Evolutionary conservation across 2,329 filamentous ascomycete species (phyloP).

Genomic region (Trichophyton mentagrophytes): DNA sequence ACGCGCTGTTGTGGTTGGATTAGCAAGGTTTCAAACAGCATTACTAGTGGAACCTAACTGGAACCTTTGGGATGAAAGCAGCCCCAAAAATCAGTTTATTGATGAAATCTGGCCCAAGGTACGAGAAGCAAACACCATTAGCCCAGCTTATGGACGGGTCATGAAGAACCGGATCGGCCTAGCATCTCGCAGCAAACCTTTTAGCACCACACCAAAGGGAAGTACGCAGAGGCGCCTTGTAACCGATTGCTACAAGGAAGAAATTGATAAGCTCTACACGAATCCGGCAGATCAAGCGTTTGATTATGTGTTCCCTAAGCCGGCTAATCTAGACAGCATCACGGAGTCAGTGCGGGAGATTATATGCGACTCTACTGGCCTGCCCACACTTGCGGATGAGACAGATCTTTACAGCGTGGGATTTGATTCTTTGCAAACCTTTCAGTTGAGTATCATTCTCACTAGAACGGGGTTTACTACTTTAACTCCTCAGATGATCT

Average conservation of each 20-base stretch:
- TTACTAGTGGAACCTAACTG: conserved; percentile 27
- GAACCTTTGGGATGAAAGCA: conserved; percentile 11
- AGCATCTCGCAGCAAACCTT: conserved; percentile 31
- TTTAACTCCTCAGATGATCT: conserved; percentile 8
- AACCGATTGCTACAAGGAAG: conserved; percentile 29
- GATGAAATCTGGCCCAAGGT: conserved; percentile 18
- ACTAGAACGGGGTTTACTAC: conserved; percentile 7
- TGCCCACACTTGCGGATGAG: conserved; percentile 2
- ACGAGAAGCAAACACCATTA: conserved; percentile 1
- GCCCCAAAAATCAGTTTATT: conserved; percentile 17
- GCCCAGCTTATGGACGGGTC: neutral
- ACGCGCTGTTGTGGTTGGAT: conserved; percentile 26
- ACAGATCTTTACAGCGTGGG: conserved; percentile 15
- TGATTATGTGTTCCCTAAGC: conserved; percentile 4
- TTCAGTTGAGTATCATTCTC: conserved; percentile 7
- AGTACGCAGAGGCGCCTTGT: conserved; percentile 34
- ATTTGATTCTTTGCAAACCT: conserved; percentile 17
- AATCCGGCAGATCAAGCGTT: conserved; percentile 11
- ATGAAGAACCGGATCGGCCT: conserved; percentile 25
- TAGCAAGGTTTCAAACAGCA: conserved; percentile 24
- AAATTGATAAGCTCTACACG: conserved; percentile 38
- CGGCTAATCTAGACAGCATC: neutral
- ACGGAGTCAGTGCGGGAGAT: neutral
- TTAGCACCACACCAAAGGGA: conserved; percentile 36
- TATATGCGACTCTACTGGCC: neutral